Evolutionary conservation across 495 filamentous ascomycete species (phyloP).

Genomic region (Gamarada debralockiae): DNA sequence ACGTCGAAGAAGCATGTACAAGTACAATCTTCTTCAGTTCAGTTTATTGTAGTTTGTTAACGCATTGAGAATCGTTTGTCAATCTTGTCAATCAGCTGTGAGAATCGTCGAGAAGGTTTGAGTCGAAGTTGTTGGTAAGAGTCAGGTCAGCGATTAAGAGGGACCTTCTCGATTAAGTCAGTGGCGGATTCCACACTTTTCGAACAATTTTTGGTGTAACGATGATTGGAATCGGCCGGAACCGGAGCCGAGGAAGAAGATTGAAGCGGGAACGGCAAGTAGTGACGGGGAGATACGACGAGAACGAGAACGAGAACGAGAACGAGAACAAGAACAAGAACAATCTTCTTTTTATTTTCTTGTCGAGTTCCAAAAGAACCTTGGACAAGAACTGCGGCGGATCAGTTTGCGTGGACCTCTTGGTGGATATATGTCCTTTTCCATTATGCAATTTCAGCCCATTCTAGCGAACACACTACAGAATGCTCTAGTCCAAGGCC

Average conservation of each 20-base stretch:
- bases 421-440: no score
- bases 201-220: no score
- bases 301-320: background rate
- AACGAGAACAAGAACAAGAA: background rate
- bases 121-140: background rate
- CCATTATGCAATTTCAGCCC: no score
- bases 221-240: background rate
- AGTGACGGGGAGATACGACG: background rate
- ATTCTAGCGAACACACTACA: no score
- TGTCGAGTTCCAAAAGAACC: no score
- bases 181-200: background rate
- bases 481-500: no score
- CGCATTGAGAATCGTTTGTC: background rate
- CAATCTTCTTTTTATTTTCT: no score
- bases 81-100: background rate
- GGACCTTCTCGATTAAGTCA: background rate
- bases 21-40: no score
- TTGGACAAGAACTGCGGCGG: no score
- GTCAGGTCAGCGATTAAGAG: background rate
- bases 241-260: background rate
- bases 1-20: constrained; percentile 16
- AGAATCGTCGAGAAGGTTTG: no score
- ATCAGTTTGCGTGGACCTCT: no score
- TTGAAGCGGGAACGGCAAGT: background rate
- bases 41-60: background rate